These are phyloP conservation scores for Malbranchea zuffiana DNA, from an alignment of 2,329 filamentous ascomycete species.

Conservation along the genomic window DNA sequence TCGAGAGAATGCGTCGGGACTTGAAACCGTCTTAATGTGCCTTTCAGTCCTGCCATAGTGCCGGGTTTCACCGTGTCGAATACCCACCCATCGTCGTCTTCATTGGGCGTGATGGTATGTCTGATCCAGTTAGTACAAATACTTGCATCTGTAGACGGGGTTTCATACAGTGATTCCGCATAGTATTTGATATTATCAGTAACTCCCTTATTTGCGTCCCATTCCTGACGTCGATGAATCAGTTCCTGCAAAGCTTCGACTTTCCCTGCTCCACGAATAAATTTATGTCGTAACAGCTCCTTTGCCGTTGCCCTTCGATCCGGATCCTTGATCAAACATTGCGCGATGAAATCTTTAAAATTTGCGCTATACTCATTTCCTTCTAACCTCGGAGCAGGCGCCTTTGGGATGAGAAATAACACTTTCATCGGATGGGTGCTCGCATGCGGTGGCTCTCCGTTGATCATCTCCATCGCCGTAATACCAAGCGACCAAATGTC, in stretches of 20 bases:
- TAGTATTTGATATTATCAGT: slow-evolving; percentile 72
- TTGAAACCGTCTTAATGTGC: slow-evolving; percentile 40
- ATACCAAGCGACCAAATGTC: slow-evolving; percentile 92
- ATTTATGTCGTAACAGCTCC: slow-evolving; percentile 77
- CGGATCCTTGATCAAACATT: slow-evolving; percentile 86
- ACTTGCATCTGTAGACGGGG: not conserved
- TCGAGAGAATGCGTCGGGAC: slow-evolving; percentile 29
- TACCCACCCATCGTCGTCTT: slow-evolving; percentile 78
- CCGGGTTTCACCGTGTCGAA: slow-evolving; percentile 80
- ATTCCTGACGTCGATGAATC: slow-evolving; percentile 68
- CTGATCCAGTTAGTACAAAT: slow-evolving; percentile 23
- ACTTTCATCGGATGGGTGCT: slow-evolving; percentile 89
- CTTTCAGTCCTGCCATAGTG: slow-evolving; percentile 49
- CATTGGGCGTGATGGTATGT: slow-evolving; percentile 50
- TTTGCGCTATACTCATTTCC: slow-evolving; percentile 71
- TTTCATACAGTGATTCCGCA: slow-evolving; percentile 67
- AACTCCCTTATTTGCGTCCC: slow-evolving; percentile 61
- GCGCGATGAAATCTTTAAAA: slow-evolving; percentile 86
- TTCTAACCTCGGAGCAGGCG: slow-evolving; percentile 70
- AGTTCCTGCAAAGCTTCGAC: slow-evolving; percentile 80
- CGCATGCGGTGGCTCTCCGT: slow-evolving; percentile 79
- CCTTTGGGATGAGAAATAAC: slow-evolving; percentile 81
- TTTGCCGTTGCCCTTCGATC: slow-evolving; percentile 74
- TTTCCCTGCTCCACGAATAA: slow-evolving; percentile 77
- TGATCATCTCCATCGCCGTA: slow-evolving; percentile 78